Evolutionary conservation across 1,284 basidiomycete genomes (phyloP).

Genomic region (Sphaerobolus stellatus): DNA sequence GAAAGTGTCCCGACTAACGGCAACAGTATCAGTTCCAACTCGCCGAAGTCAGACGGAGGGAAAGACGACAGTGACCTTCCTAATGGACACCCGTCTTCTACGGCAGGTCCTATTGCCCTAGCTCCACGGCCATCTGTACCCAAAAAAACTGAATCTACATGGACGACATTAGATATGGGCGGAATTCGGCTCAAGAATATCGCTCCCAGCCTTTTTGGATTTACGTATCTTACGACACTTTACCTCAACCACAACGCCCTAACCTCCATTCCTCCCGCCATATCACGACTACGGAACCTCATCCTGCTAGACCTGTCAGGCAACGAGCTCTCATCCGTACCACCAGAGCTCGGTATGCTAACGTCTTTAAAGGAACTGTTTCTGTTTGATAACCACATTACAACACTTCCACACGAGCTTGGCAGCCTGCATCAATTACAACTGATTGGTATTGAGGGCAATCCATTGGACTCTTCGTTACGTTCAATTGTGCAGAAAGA

Average conservation of each 20-base stretch:
- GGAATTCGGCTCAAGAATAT: constrained; percentile 93
- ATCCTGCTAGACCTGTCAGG: constrained; percentile 91
- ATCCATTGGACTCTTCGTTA: constrained; percentile 80
- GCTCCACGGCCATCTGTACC: constrained; percentile 56
- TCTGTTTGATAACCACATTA: constrained; percentile 92
- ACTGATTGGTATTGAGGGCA: constrained; percentile 93
- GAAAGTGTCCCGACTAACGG: constrained; percentile 31
- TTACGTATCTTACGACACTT: constrained; percentile 88
- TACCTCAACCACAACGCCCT: constrained; percentile 98
- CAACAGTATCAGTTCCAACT: constrained; percentile 34
- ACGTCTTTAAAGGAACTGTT: constrained; percentile 89
- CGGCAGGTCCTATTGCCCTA: constrained; percentile 64
- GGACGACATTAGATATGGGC: constrained; percentile 96
- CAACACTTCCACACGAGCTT: constrained; percentile 83
- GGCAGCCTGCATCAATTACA: constrained; percentile 92
- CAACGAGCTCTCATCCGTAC: constrained; percentile 80
- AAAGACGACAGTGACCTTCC: constrained; percentile 37
- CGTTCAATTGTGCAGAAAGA: constrained; percentile 89
- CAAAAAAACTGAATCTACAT: constrained; percentile 69
- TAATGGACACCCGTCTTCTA: constrained; percentile 64
- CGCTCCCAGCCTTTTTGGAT: constrained; percentile 84
- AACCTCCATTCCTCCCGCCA: constrained; percentile 77
- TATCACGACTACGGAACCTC: constrained; percentile 83
- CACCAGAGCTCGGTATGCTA: constrained; percentile 90
- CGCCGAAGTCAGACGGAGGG: constrained; percentile 19